Evolutionary conservation across 768 basidiomycete species (phyloP), one percentile per base, ranked within the genome.

Genomic region (Lactarius sp.): DNA sequence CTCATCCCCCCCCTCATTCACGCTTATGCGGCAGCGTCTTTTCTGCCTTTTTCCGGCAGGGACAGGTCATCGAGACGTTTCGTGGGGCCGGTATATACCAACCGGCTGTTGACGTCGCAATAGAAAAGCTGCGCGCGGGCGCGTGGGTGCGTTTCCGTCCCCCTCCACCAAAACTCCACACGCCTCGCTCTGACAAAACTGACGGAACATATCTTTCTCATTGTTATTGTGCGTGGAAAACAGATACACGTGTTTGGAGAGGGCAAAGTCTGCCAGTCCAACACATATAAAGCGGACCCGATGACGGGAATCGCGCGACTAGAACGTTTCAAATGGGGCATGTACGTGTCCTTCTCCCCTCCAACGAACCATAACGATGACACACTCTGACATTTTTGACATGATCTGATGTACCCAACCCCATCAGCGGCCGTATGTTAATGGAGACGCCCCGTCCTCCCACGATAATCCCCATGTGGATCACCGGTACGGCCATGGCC

Each of bases 161-260:
- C 16, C 12, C 27, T 18, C 13, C 13, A 1, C 39, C 13, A 3
- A 41, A 41, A 6, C 4, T 10, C 39, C 10, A 2, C 1, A 27
- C 27, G 0, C 27, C 27, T 2, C 27, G 27, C 27, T n/a, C n/a
- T n/a, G n/a, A n/a, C n/a, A n/a, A n/a, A n/a, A 2, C 22, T 27
- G 27, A 27, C 12, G 5, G 9, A 4, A 4, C 39, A 14, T 12
- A 41, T 41, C 39, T 4, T 4, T 2, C 10, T 41, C 27, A 13
- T 12, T 14, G 9, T 12, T 41, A 12, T 41, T 41, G 13, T 3
- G 9, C 13, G 3, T 1, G 10, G 13, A 34, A 3, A 27, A 52
- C 58, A 96, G 94, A 79, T 98, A 18, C 95, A 98, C 70, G 80
- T 97, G 39, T 98, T 92, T 68, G 83, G 90, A 4, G 95, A 97